Base-by-base conservation (phyloP, 768 basidiomycete genomes). In the Lactarius quietus region DNA sequence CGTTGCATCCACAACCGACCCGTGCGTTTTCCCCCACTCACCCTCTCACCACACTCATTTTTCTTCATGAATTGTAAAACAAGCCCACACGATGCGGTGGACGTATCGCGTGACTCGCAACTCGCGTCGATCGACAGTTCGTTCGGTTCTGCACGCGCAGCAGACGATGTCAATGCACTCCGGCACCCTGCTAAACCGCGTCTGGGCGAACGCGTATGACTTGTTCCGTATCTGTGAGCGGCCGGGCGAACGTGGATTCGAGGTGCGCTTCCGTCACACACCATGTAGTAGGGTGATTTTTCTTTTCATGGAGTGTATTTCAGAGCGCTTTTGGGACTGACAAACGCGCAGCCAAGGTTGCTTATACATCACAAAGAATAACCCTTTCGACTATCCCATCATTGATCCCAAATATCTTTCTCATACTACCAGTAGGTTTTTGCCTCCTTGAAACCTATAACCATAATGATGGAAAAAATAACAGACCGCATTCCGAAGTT, bases 121-220 rank as follows among this genome's bases (percentile, higher is more conserved):
- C 80, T 93, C 29, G 82, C 83, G 54, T 87, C 89, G 61, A 91
- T 94, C 64, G 91, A 93, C 68, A 81, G 86, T 12, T 90, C 91
- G 0, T 94, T 95, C 70, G 73, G 78, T 1, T 83, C 86, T 5
- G 81, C 84, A 68, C 82, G 85, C 62, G 83, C 84, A 6, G 76
- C 80, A 61, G 87, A 89, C 53, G 82, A 84, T 20, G 77, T 93
- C 0, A 71, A 77, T 9, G 72, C 77, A 1, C 74, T 96, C 26
- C 81, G 79, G 31, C 93, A 95, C 73, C 94, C 94, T 1, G 92
- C 84, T 66, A 95, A 93, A 72, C 85, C 85, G 10, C 78, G 82
- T 94, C 39, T 96, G 93, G 92, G 85, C 91, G 48, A 95, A 93
- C 73, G 88, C 89, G 67, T 93, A 93, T 73, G 92, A 94, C 74